A percentile compares a stretch with the other conserved stretches of the same genome.
Evolutionary conservation across 2,329 filamentous ascomycete genomes (phyloP).

Genomic region (Cercospora brassicicola): DNA sequence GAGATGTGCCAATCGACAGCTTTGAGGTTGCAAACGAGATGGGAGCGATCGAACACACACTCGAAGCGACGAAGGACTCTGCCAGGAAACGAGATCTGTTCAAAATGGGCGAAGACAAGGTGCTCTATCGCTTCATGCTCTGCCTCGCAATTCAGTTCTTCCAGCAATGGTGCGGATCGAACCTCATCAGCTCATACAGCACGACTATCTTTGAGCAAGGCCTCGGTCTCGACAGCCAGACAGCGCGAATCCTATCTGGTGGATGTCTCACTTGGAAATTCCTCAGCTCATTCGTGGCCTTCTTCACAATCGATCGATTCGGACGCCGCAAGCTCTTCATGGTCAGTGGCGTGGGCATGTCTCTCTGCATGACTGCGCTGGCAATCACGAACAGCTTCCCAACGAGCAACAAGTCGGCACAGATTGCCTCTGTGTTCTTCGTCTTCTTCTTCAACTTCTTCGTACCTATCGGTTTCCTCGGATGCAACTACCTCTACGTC

Average conservation of each 20-base stretch:
- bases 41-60: slow-evolving; percentile 51
- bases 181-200: slow-evolving; percentile 35
- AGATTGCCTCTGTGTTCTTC: slow-evolving; percentile 57
- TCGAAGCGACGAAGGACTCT: slow-evolving; percentile 44
- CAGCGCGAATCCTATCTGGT: slow-evolving; percentile 47
- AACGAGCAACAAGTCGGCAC: slow-evolving; percentile 47
- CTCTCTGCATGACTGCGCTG: slow-evolving; percentile 56
- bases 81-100: slow-evolving; percentile 48
- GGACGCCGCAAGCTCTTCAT: slow-evolving; percentile 55
- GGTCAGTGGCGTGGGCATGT: slow-evolving; percentile 55
- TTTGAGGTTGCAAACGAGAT: slow-evolving; percentile 47
- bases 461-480: slow-evolving; percentile 60
- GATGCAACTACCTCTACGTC: slow-evolving; percentile 62
- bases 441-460: slow-evolving; percentile 63
- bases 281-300: slow-evolving; percentile 52
- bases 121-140: slow-evolving; percentile 53
- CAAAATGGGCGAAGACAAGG: slow-evolving; percentile 53
- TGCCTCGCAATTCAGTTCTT: slow-evolving; percentile 54
- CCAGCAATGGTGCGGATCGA: slow-evolving; percentile 54
- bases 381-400: slow-evolving; percentile 55
- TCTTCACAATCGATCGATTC: slow-evolving; percentile 54
- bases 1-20: slow-evolving; percentile 42
- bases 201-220: slow-evolving; percentile 35
- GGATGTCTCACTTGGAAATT: slow-evolving; percentile 59
- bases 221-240: slow-evolving; percentile 43